Base-by-base conservation (phyloP, 192 early-diverging fungal genomes). In the Coemansia sp. region DNA sequence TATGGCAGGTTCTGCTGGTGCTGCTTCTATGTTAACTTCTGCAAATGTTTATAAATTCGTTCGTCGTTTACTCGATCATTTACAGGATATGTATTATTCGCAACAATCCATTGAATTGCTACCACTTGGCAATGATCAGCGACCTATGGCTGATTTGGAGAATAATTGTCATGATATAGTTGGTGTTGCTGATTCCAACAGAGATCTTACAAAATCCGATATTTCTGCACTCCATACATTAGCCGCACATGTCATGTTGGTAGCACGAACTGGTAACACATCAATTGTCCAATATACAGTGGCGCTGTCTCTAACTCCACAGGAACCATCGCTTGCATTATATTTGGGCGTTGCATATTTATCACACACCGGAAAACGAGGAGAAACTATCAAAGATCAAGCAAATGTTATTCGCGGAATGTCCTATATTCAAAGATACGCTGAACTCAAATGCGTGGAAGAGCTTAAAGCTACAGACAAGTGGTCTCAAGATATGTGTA, bases 31-130 rank as follows among this genome's bases (percentile, higher is more conserved):
- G 66, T 64, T 83, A 59, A 66, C 76, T 4, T 68, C 72, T 14
- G 27, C 66, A 14, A 71, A 65, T 33, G 63, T 75, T 60, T 83
- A 78, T 76, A 83, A 78, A 61, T 83, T 69, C 32, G 27, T 78
- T 0, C 68, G 81, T 10, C 68, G 81, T 6, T 71, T 66, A 54
- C 80, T 82, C 5, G 52, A 63, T 19, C 61, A 68, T 0, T 42
- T 76, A 23, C 64, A 82, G 61, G 57, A 60, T 4, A 55, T 70
- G 10, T 76, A 70, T 57, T 75, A 75, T 54, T 8, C 31, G 0
- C 57, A 23, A 1, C 20, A 2, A 20, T 6, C 31, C 21, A 33
- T 24, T 10, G 23, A 1, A 20, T n/a, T 31, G 9, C 20, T 42
- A 46, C 36, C 65, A 9, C 27, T 67, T 3, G 31, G 6, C 4